phyloP scores from a whole-genome alignment of 2,329 filamentous ascomycete genomes.

The Chaetomium sp. region DNA sequence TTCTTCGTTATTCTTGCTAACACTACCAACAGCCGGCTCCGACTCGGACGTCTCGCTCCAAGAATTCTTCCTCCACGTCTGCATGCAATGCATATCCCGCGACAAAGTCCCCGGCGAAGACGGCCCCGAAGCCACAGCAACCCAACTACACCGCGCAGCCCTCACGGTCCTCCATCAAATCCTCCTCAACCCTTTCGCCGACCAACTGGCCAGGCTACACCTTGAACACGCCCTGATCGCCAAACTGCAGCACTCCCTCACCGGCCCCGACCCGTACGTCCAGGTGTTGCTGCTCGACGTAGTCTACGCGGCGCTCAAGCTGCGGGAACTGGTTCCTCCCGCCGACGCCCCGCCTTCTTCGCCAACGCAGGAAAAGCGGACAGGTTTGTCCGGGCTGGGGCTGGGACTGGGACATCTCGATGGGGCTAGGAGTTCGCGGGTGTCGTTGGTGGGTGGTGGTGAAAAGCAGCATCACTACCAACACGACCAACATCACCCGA shows the following conservation, averaged over 20 bases:
- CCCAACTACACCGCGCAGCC: slow-evolving; percentile 64
- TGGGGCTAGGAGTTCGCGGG: slow-evolving; percentile 33
- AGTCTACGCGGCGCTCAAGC: slow-evolving; percentile 66
- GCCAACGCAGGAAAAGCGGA: slow-evolving; percentile 42
- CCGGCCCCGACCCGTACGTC: slow-evolving; percentile 59
- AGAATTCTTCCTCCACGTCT: slow-evolving; percentile 60
- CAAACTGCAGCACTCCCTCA: slow-evolving; percentile 55
- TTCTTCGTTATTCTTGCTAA: slow-evolving; percentile 18
- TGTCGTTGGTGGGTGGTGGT: slow-evolving; percentile 28
- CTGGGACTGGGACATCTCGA: slow-evolving; percentile 33
- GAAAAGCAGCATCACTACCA: no score
- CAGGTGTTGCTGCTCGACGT: slow-evolving; percentile 74
- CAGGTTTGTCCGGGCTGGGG: no score
- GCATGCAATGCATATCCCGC: slow-evolving; percentile 54
- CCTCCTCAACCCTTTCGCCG: slow-evolving; percentile 56
- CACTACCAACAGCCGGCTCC: slow-evolving; percentile 37
- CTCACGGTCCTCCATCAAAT: slow-evolving; percentile 66
- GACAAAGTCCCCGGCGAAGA: slow-evolving; percentile 31
- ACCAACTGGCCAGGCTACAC: slow-evolving; percentile 53
- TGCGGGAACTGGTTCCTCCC: slow-evolving; percentile 42
- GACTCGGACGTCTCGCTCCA: slow-evolving; percentile 57
- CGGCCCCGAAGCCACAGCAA: slow-evolving; percentile 44
- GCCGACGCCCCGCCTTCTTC: slow-evolving; percentile 35
- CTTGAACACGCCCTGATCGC: slow-evolving; percentile 67
- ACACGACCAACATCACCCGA: no score